Evolutionary conservation across 2,329 filamentous ascomycete genomes (phyloP), one percentile per base, ranked within the genome.

Genomic region (Boeremia exigua): DNA sequence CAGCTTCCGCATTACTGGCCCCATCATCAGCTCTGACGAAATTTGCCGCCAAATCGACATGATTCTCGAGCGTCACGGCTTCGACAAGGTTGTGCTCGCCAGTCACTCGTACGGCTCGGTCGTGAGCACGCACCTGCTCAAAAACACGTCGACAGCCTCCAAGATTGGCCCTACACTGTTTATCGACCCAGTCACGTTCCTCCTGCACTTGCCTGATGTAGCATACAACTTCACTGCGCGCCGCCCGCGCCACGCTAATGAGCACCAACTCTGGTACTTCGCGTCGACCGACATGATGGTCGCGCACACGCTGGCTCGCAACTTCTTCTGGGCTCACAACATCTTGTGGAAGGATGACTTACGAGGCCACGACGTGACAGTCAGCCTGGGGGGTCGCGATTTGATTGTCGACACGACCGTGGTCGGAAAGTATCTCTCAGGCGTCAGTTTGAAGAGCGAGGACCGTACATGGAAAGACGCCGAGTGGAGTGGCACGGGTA

Each of bases 311-410:
- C 77, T 91, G 1, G 84, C 82, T 0, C 78, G 88, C 3, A 82
- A 87, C 63, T 90, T 91, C 75, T 90, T 89, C 74, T 91, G 88
- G 89, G 80, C 80, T 25, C 82, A 90, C 62, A 90, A 88, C 60
- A 84, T 89, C 34, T 75, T 89, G 7, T 91, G 88, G 88, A 86
- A 84, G 62, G 85, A 90, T 43, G 86, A 89, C 58, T 71, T 90
- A 40, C 59, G 73, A 47, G 61, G 73, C 52, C 71, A 76, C 42
- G 59, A 74, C 15, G 81, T 86, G 10, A 86, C 84, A 0, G 85
- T 89, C 0, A 82, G 78, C 52, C 75, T 90, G 23, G 80, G 83
- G 6, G 84, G 82, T 8, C 77, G 79, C 48, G 88, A 90, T 73
- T 71, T 89, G 40, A 89, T 91, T 60, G 84, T 89, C 5, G 81